A percentile compares a stretch with the other conserved stretches of the same genome.
Evolutionary conservation across 192 early-diverging fungal genomes (phyloP).

Genomic region (Lobosporangium transversale): DNA sequence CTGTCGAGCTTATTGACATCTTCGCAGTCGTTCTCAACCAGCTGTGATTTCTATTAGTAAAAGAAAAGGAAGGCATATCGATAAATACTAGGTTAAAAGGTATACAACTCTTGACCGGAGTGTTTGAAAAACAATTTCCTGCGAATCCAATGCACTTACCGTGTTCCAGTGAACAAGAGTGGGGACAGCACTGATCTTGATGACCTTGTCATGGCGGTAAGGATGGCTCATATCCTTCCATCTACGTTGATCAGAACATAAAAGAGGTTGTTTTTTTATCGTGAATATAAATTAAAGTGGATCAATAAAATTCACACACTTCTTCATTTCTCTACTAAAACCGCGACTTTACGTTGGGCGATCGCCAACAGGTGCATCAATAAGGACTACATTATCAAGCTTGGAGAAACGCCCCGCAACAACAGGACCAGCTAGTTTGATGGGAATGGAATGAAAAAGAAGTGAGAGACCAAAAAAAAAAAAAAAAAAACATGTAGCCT

Average conservation of each 20-base stretch:
- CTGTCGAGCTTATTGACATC: slow-evolving; percentile 23
- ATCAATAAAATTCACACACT: too few relatives aligned
- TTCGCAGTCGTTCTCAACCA: slow-evolving; percentile 37
- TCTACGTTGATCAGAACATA: slow-evolving; percentile 9
- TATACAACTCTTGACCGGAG: too few relatives aligned
- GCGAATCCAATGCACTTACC: slow-evolving; percentile 8
- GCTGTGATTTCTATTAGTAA: slow-evolving; percentile 26
- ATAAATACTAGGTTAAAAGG: too few relatives aligned
- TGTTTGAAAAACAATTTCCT: too few relatives aligned
- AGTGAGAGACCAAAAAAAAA: not conserved
- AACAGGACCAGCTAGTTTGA: slow-evolving; percentile 25
- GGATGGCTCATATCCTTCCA: slow-evolving; percentile 49
- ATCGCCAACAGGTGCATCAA: slow-evolving; percentile 37
- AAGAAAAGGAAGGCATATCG: not conserved
- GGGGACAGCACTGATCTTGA: slow-evolving; percentile 37
- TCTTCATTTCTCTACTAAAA: too few relatives aligned
- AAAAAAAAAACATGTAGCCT: not conserved
- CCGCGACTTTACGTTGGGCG: slow-evolving; percentile 37
- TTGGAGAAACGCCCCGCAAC: slow-evolving; percentile 29
- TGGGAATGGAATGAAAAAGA: not conserved
- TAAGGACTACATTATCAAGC: slow-evolving; percentile 33
- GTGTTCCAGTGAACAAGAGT: slow-evolving; percentile 42
- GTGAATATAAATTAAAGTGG: too few relatives aligned
- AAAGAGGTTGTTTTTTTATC: too few relatives aligned
- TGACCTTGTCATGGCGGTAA: slow-evolving; percentile 33